phyloP scores from a whole-genome alignment of 106 monocot genomes.

The Hemerocallis citrina region DNA sequence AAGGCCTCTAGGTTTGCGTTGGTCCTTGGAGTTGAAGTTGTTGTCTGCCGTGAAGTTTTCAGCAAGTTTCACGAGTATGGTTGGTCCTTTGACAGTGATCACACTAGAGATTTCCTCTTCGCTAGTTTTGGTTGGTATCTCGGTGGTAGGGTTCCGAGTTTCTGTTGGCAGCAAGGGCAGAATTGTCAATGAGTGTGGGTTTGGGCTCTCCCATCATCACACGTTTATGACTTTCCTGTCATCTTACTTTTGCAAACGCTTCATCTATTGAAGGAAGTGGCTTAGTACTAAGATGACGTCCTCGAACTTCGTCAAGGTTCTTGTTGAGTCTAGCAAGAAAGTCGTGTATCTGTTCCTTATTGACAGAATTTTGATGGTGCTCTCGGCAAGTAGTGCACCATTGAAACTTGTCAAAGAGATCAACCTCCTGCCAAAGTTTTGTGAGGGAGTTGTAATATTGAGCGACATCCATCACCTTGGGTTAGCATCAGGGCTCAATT shows the following conservation, averaged over 20 bases:
- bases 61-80: no score
- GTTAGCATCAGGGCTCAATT: background rate
- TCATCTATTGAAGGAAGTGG: background rate
- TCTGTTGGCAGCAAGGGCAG: no score
- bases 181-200: no score
- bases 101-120: no score
- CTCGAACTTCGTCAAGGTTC: slow-evolving; percentile 1
- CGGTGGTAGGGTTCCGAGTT: no score
- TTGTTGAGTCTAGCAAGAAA: slow-evolving; percentile 15
- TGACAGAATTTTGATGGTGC: no score
- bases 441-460: slow-evolving; percentile 3
- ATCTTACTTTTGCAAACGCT: background rate
- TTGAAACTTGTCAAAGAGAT: background rate
- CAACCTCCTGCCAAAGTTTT: background rate
- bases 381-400: no score
- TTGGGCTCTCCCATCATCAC: background rate
- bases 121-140: no score
- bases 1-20: no score
- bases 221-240: background rate
- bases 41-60: no score
- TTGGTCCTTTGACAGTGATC: no score
- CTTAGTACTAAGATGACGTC: background rate
- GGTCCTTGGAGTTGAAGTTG: no score
- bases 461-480: background rate
- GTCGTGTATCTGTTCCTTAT: background rate